phyloP scores from a whole-genome alignment of 768 basidiomycete genomes.

The Suillus plorans region DNA sequence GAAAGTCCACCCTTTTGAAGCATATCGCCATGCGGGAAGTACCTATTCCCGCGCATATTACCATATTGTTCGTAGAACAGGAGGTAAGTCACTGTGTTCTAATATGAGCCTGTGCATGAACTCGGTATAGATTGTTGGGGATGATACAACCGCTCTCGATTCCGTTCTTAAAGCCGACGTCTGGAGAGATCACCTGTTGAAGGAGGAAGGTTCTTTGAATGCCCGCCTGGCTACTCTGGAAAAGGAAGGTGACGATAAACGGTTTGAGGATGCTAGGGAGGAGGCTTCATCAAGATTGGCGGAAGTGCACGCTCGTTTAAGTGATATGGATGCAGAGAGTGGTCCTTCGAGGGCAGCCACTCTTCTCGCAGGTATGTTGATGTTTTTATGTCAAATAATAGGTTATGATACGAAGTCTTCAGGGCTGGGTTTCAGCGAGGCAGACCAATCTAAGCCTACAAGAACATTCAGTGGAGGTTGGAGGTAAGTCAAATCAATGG shows the following conservation, averaged over 20 bases:
- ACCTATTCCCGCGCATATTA: conserved; percentile 91
- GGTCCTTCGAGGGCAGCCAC: conserved; percentile 93
- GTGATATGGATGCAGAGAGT: conserved; percentile 99
- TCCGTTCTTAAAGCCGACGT: conserved; percentile 99
- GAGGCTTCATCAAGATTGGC: conserved; percentile 78
- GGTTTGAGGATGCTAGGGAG: conserved; percentile 82
- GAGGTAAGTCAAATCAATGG: conserved; percentile 49
- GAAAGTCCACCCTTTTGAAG: conserved; percentile 93
- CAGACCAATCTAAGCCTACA: conserved; percentile 81
- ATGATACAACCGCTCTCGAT: conserved; percentile 88
- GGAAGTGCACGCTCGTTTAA: conserved; percentile 85
- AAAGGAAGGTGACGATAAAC: conserved; percentile 70
- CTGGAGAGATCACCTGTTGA: conserved; percentile 90
- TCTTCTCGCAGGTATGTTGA: conserved; percentile 70
- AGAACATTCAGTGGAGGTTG: conserved; percentile 95
- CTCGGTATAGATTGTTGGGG: conserved; percentile 72
- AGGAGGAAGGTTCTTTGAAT: conserved; percentile 80
- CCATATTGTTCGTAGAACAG: conserved; percentile 97
- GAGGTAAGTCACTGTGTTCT: conserved; percentile 53
- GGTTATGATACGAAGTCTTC: not conserved
- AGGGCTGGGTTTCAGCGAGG: conserved; percentile 91
- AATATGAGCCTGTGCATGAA: not conserved
- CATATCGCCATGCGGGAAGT: conserved; percentile 96
- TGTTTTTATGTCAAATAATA: not conserved
- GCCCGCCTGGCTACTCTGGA: conserved; percentile 72